Evolutionary conservation across 2,329 filamentous ascomycete species (phyloP).

Genomic region (Thielaviopsis euricoi): DNA sequence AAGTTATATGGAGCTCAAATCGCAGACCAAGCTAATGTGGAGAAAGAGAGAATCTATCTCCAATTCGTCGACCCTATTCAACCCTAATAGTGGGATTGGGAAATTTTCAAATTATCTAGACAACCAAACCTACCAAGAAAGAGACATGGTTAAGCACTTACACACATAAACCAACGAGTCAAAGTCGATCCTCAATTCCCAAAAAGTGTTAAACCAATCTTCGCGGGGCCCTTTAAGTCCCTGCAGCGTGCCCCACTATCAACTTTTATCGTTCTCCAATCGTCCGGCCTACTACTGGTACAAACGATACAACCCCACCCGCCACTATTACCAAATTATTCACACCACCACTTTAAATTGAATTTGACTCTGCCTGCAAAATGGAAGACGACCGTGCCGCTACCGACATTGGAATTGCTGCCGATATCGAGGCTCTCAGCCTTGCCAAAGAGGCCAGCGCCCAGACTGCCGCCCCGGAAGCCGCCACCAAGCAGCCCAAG

Average conservation of each 20-base stretch:
- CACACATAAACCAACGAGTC: neutral
- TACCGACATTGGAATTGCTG: conserved; percentile 53
- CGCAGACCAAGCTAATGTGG: neutral
- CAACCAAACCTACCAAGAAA: no score
- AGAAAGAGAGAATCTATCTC: neutral
- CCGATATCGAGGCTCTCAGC: conserved; percentile 37
- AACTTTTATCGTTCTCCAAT: conserved; percentile 3
- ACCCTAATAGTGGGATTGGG: neutral
- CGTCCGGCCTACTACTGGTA: conserved; percentile 4
- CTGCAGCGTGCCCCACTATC: conserved; percentile 11
- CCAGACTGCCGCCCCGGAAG: conserved; percentile 1
- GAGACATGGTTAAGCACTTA: no score
- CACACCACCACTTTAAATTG: neutral
- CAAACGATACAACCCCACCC: conserved; percentile 1
- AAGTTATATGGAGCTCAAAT: neutral
- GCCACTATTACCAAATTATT: neutral
- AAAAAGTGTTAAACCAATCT: neutral
- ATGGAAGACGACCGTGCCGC: conserved; percentile 67
- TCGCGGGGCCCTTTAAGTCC: conserved; percentile 8
- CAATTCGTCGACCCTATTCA: neutral
- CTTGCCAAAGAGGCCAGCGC: conserved; percentile 16
- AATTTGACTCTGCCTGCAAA: neutral
- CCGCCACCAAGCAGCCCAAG: conserved; percentile 53
- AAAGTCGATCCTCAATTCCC: neutral
- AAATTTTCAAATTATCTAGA: no score